Conservation (phyloP, 2,329 filamentous ascomycete genomes). For the Lachnellula hyalina region DNA sequence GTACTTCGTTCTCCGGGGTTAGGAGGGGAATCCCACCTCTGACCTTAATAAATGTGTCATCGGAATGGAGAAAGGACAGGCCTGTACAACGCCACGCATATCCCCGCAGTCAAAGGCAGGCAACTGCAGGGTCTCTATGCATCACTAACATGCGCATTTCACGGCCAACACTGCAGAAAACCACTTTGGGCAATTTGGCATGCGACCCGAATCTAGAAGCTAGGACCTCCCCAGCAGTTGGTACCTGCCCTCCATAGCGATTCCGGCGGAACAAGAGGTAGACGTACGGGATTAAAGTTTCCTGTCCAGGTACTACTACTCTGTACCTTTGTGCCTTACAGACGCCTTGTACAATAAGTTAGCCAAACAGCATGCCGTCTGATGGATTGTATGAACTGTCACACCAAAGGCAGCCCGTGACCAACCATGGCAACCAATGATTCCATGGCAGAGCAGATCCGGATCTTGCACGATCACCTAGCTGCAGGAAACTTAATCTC, state of each 20-base stretch:
- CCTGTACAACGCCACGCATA: slow-evolving; percentile 10
- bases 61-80: slow-evolving; percentile 1
- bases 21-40: not conserved
- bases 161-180: slow-evolving; percentile 4
- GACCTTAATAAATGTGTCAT: slow-evolving; percentile 17
- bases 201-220: not conserved
- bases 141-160: slow-evolving; percentile 8
- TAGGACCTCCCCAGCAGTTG: not conserved
- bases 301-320: not conserved
- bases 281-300: no score
- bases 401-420: no score
- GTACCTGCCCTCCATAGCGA: no score
- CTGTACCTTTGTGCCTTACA: slow-evolving; percentile 12
- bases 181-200: slow-evolving; percentile 6
- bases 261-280: no score
- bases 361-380: slow-evolving; percentile 5
- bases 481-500: slow-evolving; percentile 14
- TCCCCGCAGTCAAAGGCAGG: slow-evolving; percentile 11
- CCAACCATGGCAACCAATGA: slow-evolving; percentile 12
- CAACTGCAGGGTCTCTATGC: slow-evolving; percentile 5
- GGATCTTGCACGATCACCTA: slow-evolving; percentile 1
- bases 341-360: not conserved
- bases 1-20: not conserved
- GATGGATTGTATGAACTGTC: not conserved
- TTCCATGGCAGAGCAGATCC: slow-evolving; percentile 7